These are phyloP conservation scores for Fusarium sulawesiense DNA, from an alignment of 2,329 filamentous ascomycete genomes.

Conservation along the genomic window DNA sequence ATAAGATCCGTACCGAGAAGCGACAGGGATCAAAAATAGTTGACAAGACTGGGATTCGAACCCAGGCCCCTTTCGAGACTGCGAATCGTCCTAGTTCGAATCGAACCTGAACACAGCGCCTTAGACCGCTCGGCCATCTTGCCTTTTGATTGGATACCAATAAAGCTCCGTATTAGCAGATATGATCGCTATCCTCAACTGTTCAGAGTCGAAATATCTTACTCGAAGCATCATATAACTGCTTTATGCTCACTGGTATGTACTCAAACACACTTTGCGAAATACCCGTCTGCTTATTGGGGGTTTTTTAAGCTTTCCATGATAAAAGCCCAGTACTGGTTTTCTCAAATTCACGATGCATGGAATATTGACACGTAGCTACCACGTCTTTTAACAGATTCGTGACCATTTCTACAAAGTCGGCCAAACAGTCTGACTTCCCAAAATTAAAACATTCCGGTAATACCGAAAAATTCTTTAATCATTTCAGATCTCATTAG, in stretches of 20 bases:
- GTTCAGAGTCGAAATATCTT: neutral
- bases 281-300: too few relatives aligned
- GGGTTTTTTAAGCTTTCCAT: neutral
- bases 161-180: rapidly evolving
- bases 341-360: neutral
- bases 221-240: too few relatives aligned
- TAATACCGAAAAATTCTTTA: rapidly evolving
- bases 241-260: neutral
- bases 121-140: conserved; percentile 32
- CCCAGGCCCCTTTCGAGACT: conserved; percentile 31
- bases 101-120: conserved; percentile 28
- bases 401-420: neutral
- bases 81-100: conserved; percentile 26
- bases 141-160: conserved; percentile 3
- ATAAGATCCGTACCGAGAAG: too few relatives aligned
- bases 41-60: conserved; percentile 32
- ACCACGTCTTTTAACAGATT: neutral
- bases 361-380: too few relatives aligned
- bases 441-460: neutral
- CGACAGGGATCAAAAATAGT: neutral
- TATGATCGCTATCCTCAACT: neutral
- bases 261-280: rapidly evolving
- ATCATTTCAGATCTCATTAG: too few relatives aligned
- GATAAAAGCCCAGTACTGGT: neutral
- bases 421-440: neutral